phyloP scores from a whole-genome alignment of 768 basidiomycete genomes.

The Hysterangium stoloniferum region DNA sequence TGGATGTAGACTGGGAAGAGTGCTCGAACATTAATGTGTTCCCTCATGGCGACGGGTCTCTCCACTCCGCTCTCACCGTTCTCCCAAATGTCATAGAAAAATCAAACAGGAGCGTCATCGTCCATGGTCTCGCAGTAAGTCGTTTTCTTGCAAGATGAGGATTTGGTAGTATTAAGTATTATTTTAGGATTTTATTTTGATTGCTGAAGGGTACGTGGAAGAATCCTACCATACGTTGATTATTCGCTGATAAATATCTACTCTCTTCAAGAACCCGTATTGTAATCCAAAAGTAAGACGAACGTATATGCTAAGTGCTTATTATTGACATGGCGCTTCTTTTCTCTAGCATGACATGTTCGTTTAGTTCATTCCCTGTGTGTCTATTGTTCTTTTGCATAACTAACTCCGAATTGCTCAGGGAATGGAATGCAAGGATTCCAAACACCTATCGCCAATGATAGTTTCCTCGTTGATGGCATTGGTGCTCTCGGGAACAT shows the following conservation, averaged over 20 bases:
- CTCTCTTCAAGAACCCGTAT: constrained; percentile 31
- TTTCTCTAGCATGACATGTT: constrained; percentile 33
- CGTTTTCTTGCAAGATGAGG: too few relatives aligned
- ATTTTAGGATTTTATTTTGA: constrained; percentile 52
- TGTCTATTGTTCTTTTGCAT: constrained; percentile 7
- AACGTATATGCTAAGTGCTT: too few relatives aligned
- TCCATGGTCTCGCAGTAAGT: constrained; percentile 50
- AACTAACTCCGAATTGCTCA: constrained; percentile 24
- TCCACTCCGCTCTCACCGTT: constrained; percentile 55
- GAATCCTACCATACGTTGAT: too few relatives aligned
- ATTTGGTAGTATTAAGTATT: too few relatives aligned
- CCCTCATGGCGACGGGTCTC: constrained; percentile 50
- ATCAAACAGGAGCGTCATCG: constrained; percentile 56
- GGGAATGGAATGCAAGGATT: constrained; percentile 66
- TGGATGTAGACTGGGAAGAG: constrained; percentile 50
- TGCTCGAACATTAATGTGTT: constrained; percentile 58
- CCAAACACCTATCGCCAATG: constrained; percentile 55
- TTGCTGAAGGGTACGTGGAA: constrained; percentile 57
- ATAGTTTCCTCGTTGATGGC: constrained; percentile 65
- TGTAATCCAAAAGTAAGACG: constrained; percentile 53
- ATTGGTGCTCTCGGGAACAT: constrained; percentile 58
- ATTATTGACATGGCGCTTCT: constrained; percentile 41
- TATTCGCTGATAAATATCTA: too few relatives aligned
- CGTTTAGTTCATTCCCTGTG: constrained; percentile 10
- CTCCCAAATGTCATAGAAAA: constrained; percentile 73